Base-by-base conservation (phyloP, 495 filamentous ascomycete species). In the Trichoderma erinaceum region DNA sequence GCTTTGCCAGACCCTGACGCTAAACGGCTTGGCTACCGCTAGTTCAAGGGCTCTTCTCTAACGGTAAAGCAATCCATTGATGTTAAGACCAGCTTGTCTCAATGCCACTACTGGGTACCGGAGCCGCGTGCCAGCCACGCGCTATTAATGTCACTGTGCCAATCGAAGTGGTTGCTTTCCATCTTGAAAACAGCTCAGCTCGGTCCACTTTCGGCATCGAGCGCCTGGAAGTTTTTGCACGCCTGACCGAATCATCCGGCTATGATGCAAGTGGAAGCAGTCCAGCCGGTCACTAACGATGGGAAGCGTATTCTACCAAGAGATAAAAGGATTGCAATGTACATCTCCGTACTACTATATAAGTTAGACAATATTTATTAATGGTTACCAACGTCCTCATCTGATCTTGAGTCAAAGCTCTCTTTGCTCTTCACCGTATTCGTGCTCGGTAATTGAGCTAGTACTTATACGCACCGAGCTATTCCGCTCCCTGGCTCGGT, bases 381-480 rank as follows among this genome's bases (percentile, higher is more conserved):
- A 46, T 4, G 12, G 43, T 18, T 5, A 4, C 43, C 18, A 15
- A 15, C 43, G 18, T 0, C 43, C 43, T 46, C 18, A 18, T 46
- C 48, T 21, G 21, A 52, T 52, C 48, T 52, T n/a, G 18, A 52
- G 48, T 21, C 48, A 52, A 52, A 21, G 23, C 25, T 32, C 25
- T 21, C 25, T 23, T 61, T 52, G 10, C 48, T 52, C 48, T 11
- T 21, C 50, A 12, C 50, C 56, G 56, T 61, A 61, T 61, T 61
- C 56, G 56, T 61, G 23, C 56, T 61, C 56, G 56, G 56, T 61
- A 61, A 61, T 32, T 61, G 56, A 15, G 1, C 56, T 38, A 38
- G 35, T 11, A 35, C 3, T 4, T 35, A 25, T 23, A 29, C 56
- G 56, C 50, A 11, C 56, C 12, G 56, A 25, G 23, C 56, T 32